Conservation (phyloP, 768 basidiomycete species). For the Naematelia aurantialba region DNA sequence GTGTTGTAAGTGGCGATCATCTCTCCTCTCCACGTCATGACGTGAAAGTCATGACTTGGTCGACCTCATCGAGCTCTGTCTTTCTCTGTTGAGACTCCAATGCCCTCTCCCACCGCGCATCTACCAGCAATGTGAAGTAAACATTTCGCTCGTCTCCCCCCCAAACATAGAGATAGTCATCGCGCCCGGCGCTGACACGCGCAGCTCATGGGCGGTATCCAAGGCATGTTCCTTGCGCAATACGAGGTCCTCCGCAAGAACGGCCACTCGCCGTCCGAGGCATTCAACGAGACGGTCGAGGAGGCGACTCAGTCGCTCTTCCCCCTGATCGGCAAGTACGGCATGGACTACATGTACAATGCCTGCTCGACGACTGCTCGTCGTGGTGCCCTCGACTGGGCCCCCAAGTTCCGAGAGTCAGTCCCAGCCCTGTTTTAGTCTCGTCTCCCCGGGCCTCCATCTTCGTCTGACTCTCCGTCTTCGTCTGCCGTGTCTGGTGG, state of each 20-base stretch:
- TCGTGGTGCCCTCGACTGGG: slow-evolving; percentile 95
- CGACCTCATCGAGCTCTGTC: neutral
- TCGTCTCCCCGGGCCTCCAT: neutral
- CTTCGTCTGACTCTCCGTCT: neutral
- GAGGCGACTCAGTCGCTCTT: slow-evolving; percentile 99
- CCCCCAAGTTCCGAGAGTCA: slow-evolving; percentile 76
- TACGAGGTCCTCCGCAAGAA: slow-evolving; percentile 58
- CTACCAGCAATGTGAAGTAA: no score
- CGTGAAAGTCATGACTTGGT: neutral
- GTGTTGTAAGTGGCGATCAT: slow-evolving; percentile 71
- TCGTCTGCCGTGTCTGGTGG: slow-evolving; percentile 3
- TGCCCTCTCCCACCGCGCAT: no score
- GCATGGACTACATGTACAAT: slow-evolving; percentile 98
- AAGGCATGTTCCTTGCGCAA: slow-evolving; percentile 98
- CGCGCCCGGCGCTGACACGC: slow-evolving; percentile 9
- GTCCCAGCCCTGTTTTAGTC: slow-evolving; percentile 7
- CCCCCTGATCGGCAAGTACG: slow-evolving; percentile 91
- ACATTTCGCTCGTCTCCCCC: no score
- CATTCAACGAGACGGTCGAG: slow-evolving; percentile 98
- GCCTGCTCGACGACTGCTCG: slow-evolving; percentile 99
- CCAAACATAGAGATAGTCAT: no score
- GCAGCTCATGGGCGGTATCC: slow-evolving; percentile 91
- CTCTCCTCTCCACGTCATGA: neutral
- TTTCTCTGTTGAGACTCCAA: no score
- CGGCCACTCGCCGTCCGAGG: slow-evolving; percentile 87